Evolutionary conservation across 257 asterid species (phyloP).

Genomic region (Phtheirospermum japonicum): DNA sequence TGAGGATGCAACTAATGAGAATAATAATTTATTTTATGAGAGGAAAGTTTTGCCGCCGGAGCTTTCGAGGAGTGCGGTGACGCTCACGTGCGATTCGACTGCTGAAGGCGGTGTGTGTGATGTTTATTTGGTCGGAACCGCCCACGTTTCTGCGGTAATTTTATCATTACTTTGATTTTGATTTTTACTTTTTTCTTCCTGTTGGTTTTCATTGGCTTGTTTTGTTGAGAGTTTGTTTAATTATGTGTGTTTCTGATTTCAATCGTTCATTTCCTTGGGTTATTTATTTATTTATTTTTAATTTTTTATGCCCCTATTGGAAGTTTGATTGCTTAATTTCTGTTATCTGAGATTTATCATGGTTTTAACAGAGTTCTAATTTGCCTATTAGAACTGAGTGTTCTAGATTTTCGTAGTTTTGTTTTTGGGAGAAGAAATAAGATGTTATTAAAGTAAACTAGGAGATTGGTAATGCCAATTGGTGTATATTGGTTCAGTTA

Average conservation of each 20-base stretch:
- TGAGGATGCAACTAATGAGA: conserved; percentile 28
- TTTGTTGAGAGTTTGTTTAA: no score
- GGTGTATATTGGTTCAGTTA: not conserved
- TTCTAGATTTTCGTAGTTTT: not conserved
- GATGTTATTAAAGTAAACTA: not conserved
- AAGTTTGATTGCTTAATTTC: conserved; percentile 1
- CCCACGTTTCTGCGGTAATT: conserved; percentile 80
- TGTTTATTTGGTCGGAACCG: conserved; percentile 84
- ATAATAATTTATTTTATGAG: conserved; percentile 15
- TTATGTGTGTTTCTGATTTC: no score
- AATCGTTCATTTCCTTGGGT: no score
- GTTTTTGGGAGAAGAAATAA: not conserved
- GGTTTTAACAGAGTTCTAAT: not conserved
- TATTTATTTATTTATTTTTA: not conserved
- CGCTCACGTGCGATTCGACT: conserved; percentile 66
- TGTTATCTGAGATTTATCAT: not conserved
- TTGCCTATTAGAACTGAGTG: not conserved
- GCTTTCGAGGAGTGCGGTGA: conserved; percentile 54
- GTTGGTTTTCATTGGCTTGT: conserved; percentile 4
- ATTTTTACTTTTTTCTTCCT: not conserved
- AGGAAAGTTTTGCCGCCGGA: conserved; percentile 71
- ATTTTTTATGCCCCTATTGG: not conserved
- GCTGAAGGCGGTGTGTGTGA: conserved; percentile 80
- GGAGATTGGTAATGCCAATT: not conserved
- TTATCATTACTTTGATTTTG: not conserved